These are phyloP conservation scores for Clitopilus passeckerianus DNA, from an alignment of 768 basidiomycete species.

Conservation along the genomic window DNA sequence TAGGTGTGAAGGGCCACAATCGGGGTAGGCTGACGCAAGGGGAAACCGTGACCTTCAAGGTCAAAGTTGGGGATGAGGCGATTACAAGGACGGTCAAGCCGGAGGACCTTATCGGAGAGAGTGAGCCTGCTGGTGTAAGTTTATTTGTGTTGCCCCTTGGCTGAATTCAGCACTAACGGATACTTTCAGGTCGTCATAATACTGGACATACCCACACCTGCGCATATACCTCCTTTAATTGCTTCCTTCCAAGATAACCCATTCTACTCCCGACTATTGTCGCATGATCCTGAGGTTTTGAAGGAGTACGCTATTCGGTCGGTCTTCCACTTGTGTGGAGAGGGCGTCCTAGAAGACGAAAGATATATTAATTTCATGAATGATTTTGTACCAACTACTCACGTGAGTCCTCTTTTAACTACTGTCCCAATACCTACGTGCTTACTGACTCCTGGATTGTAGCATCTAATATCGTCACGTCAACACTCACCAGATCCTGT, in stretches of 20 bases:
- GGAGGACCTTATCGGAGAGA: constrained; percentile 55
- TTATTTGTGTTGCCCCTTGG: neutral
- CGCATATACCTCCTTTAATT: constrained; percentile 48
- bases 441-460: neutral
- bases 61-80: constrained; percentile 35
- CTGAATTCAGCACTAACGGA: neutral
- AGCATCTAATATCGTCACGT: constrained; percentile 77
- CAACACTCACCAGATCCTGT: constrained; percentile 58
- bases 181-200: constrained; percentile 52
- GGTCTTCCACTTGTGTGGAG: constrained; percentile 70
- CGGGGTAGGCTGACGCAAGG: constrained; percentile 64
- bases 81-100: constrained; percentile 48
- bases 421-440: neutral
- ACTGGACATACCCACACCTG: constrained; percentile 64
- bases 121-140: constrained; percentile 42
- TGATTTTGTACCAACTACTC: constrained; percentile 50
- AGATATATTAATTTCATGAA: constrained; percentile 72
- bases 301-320: constrained; percentile 43
- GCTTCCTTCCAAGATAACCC: constrained; percentile 40
- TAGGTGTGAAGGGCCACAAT: constrained; percentile 59
- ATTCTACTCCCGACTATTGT: constrained; percentile 45
- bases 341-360: constrained; percentile 63
- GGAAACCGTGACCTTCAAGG: constrained; percentile 51
- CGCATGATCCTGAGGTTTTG: constrained; percentile 30
- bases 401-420: constrained; percentile 40